Conservation (phyloP, 139 green algal species). For the Haematococcus lacustris region DNA sequence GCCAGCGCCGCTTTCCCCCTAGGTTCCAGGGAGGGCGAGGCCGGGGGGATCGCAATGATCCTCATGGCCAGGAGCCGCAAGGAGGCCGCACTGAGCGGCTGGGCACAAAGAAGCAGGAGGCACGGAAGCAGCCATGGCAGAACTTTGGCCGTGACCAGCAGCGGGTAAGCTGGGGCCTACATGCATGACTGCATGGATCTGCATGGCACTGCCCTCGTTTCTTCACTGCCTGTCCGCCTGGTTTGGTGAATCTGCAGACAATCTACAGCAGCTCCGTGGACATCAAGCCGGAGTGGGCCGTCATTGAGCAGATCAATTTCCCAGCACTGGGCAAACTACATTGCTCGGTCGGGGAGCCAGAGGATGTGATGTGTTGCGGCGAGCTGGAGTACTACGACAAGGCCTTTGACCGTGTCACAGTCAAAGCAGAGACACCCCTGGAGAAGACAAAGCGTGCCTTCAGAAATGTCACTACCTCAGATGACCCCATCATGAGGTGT, state of each 20-base stretch:
- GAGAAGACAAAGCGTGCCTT: constrained; percentile 63
- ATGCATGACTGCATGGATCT: too few relatives aligned
- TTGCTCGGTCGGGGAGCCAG: constrained; percentile 39
- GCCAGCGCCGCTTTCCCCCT: constrained; percentile 47
- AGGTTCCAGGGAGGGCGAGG: constrained; percentile 26
- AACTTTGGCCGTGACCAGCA: constrained; percentile 41
- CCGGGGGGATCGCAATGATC: constrained; percentile 36
- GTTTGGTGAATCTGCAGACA: not conserved
- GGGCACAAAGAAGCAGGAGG: constrained; percentile 23
- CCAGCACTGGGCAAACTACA: constrained; percentile 74
- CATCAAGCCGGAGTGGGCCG: constrained; percentile 78
- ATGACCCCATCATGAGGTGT: constrained; percentile 86
- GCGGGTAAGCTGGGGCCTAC: constrained; percentile 17
- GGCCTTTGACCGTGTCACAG: constrained; percentile 77
- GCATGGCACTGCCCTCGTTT: not conserved
- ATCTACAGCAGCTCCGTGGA: constrained; percentile 12
- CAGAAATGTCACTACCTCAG: constrained; percentile 68
- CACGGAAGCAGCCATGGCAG: constrained; percentile 22
- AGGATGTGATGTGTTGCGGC: constrained; percentile 44
- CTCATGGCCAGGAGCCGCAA: constrained; percentile 23
- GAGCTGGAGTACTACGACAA: constrained; percentile 87
- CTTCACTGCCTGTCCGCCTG: not conserved
- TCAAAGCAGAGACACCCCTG: constrained; percentile 70
- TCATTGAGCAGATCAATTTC: constrained; percentile 91
- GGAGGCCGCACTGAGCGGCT: too few relatives aligned